Conservation (phyloP, 331 rosid species). For the Prunus yedoensis region DNA sequence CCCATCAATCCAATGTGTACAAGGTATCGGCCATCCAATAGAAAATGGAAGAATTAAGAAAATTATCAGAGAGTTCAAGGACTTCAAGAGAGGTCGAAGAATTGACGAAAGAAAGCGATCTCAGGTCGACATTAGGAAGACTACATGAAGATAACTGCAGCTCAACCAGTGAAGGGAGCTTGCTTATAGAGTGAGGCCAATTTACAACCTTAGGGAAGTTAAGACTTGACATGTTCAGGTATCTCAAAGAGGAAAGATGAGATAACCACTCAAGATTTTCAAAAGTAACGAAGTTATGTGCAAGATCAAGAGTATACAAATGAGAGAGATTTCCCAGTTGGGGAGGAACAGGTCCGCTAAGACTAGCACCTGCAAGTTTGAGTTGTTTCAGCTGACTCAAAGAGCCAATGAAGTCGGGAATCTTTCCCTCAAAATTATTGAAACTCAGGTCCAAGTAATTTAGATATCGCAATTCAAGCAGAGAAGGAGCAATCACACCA, state of each 20-base stretch:
- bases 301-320: slow-evolving; percentile 38
- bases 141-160: slow-evolving; percentile 17
- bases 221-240: slow-evolving; percentile 19
- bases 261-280: slow-evolving; percentile 40
- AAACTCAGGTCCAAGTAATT: slow-evolving; percentile 28
- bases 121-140: slow-evolving; percentile 17
- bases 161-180: slow-evolving; percentile 23
- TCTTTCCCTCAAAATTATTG: slow-evolving; percentile 15
- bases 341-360: slow-evolving; percentile 24
- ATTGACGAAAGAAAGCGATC: slow-evolving; percentile 2
- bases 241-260: slow-evolving; percentile 35
- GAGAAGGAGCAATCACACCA: slow-evolving; percentile 39
- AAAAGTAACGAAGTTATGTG: not conserved
- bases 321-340: slow-evolving; percentile 33
- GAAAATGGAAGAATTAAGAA: not conserved
- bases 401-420: slow-evolving; percentile 31
- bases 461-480: slow-evolving; percentile 24
- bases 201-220: slow-evolving; percentile 11
- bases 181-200: slow-evolving; percentile 21
- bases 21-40: slow-evolving; percentile 27
- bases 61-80: slow-evolving; percentile 16
- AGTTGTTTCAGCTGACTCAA: slow-evolving; percentile 18
- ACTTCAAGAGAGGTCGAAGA: slow-evolving; percentile 19
- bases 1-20: not conserved
- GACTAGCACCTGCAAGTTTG: slow-evolving; percentile 11